Evolutionary conservation across 1,284 basidiomycete species (phyloP).

Genomic region (Chalciporus sp.): DNA sequence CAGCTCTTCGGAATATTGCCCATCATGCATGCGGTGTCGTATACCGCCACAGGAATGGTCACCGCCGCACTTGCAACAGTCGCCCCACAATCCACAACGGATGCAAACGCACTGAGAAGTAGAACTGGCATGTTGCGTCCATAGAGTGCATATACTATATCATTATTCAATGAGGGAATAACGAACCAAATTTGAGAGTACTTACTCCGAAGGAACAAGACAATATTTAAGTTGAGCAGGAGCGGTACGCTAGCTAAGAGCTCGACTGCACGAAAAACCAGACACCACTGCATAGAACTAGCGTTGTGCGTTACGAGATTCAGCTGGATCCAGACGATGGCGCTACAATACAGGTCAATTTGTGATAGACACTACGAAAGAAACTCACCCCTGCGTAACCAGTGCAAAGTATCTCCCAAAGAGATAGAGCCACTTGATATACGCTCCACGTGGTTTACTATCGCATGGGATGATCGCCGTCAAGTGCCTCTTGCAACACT

Average conservation of each 20-base stretch:
- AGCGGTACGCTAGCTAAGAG: slow-evolving; percentile 12
- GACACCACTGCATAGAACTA: slow-evolving; percentile 11
- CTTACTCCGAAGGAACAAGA: slow-evolving; percentile 26
- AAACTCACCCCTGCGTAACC: slow-evolving; percentile 18
- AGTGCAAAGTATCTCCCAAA: slow-evolving; percentile 19
- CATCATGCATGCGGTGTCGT: slow-evolving; percentile 18
- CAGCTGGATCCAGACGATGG: slow-evolving; percentile 8
- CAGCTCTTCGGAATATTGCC: slow-evolving; percentile 2
- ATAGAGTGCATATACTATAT: slow-evolving; percentile 23
- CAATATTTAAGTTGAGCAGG: slow-evolving; percentile 16
- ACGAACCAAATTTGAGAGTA: background rate
- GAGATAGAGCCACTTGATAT: slow-evolving; percentile 26
- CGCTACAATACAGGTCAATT: background rate
- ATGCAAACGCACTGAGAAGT: slow-evolving; percentile 4
- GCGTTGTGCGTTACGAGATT: slow-evolving; percentile 1
- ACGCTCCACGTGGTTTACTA: background rate
- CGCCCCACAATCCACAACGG: slow-evolving; percentile 12
- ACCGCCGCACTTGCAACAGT: background rate
- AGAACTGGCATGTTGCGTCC: background rate
- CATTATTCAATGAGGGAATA: background rate
- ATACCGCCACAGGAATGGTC: slow-evolving; percentile 8
- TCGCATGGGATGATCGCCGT: too few species aligned
- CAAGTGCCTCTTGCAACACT: background rate
- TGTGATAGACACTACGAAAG: background rate
- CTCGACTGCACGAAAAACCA: slow-evolving; percentile 14